Conservation (phyloP, 805 yeast genomes). For the Metschnikowia anglica region DNA sequence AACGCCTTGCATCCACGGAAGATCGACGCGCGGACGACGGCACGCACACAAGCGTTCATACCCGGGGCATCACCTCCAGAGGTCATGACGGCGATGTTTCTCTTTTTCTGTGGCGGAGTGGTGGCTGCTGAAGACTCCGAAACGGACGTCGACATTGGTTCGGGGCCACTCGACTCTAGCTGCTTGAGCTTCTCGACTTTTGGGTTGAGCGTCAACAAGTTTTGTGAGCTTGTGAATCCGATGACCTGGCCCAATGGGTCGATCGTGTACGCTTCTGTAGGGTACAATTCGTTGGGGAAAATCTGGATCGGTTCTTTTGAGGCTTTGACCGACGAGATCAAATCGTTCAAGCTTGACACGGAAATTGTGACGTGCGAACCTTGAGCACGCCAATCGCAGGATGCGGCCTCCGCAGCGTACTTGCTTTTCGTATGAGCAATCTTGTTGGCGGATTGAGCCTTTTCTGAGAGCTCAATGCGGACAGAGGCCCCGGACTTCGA, state of each 20-base stretch:
- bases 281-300: slow-evolving; percentile 70
- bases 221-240: slow-evolving; percentile 69
- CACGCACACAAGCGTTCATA: slow-evolving; percentile 75
- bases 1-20: slow-evolving; percentile 62
- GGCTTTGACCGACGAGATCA: slow-evolving; percentile 35
- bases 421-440: slow-evolving; percentile 18
- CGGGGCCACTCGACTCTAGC: slow-evolving; percentile 3
- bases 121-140: slow-evolving; percentile 9
- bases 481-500: slow-evolving; percentile 24
- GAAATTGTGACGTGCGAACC: slow-evolving; percentile 48
- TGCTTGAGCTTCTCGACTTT: slow-evolving; percentile 34
- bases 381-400: slow-evolving; percentile 51
- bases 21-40: slow-evolving; percentile 69
- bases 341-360: slow-evolving; percentile 38
- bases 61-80: slow-evolving; percentile 85
- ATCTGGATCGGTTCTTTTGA: slow-evolving; percentile 47
- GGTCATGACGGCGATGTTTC: slow-evolving; percentile 72
- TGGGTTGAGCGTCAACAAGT: slow-evolving; percentile 55
- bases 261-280: slow-evolving; percentile 65
- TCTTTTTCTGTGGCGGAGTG: slow-evolving; percentile 18
- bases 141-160: slow-evolving; percentile 12
- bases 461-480: slow-evolving; percentile 20
- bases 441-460: slow-evolving; percentile 19
- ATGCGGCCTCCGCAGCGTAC: slow-evolving; percentile 20
- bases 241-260: slow-evolving; percentile 84